Evolutionary conservation across 2,329 filamentous ascomycete genomes (phyloP).

Genomic region (Botrytis hyacinthi): DNA sequence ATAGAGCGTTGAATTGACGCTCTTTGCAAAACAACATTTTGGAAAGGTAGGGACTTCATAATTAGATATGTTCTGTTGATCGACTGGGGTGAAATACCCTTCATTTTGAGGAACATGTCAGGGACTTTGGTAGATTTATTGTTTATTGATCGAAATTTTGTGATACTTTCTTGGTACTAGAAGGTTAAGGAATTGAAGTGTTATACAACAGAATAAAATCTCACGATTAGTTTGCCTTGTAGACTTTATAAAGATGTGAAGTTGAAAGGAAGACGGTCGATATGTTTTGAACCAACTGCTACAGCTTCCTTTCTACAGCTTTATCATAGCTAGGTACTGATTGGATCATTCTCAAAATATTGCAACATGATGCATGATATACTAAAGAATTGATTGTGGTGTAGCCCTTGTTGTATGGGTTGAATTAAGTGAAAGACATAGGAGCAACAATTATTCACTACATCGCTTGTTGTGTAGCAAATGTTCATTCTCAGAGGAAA

Average conservation of each 20-base stretch:
- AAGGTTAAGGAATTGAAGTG: neutral
- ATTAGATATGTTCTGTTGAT: neutral
- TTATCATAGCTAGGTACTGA: neutral
- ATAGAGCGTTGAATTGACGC: neutral
- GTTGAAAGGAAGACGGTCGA: neutral
- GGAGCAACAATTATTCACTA: neutral
- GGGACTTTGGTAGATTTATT: neutral
- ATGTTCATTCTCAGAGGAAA: neutral
- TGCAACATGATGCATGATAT: accelerated
- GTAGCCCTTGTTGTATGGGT: accelerated
- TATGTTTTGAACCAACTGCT: neutral
- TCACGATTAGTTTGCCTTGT: neutral
- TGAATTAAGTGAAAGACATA: neutral
- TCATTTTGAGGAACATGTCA: neutral
- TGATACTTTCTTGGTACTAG: neutral
- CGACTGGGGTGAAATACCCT: neutral
- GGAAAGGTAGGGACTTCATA: neutral
- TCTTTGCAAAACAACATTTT: neutral
- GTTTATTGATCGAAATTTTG: neutral
- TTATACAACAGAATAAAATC: neutral
- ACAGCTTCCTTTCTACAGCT: neutral
- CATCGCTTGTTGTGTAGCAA: neutral
- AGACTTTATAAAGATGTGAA: neutral
- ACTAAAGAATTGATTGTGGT: neutral
- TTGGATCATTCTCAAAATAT: neutral